Percentiles rank a stretch among this genome's conserved stretches.
These are phyloP conservation scores for Skeletonema tropicum DNA, from an alignment of 108 stramenopile species.

Conservation along the genomic window DNA sequence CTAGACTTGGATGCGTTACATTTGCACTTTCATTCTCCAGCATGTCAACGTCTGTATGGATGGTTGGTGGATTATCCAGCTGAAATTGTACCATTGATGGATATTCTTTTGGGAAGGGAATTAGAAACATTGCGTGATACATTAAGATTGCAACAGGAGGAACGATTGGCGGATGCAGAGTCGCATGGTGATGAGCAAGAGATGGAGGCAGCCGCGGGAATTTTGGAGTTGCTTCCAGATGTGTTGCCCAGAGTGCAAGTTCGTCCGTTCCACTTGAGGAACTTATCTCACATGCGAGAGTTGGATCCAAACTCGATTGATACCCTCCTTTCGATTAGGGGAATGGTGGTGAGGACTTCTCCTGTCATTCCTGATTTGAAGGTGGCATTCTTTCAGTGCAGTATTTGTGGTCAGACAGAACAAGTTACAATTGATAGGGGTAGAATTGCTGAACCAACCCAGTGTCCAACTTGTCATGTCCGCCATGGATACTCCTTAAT, in stretches of 20 bases:
- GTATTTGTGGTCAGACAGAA: constrained; percentile 79
- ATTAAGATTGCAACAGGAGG: constrained; percentile 38
- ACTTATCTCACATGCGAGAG: constrained; percentile 84
- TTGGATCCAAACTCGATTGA: constrained; percentile 96
- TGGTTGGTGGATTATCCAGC: constrained; percentile 94
- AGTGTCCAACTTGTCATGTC: constrained; percentile 71
- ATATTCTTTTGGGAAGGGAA: constrained; percentile 83
- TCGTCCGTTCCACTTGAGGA: constrained; percentile 89
- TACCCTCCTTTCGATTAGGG: constrained; percentile 86
- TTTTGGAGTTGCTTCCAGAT: constrained; percentile 42
- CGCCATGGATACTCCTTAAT: constrained; percentile 76
- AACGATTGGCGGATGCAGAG: constrained; percentile 36
- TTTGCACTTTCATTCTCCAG: constrained; percentile 83
- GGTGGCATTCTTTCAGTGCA: constrained; percentile 93
- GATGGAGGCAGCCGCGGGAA: constrained; percentile 16
- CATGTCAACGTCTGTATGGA: constrained; percentile 86
- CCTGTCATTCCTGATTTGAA: constrained; percentile 98
- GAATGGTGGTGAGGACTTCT: constrained; percentile 95
- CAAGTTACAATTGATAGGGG: constrained; percentile 94
- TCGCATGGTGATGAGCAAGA: constrained; percentile 30
- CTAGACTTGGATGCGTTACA: constrained; percentile 94
- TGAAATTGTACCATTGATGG: constrained; percentile 96
- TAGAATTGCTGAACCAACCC: constrained; percentile 91
- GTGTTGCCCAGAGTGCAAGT: constrained; percentile 84
- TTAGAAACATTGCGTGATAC: constrained; percentile 47